Conservation (phyloP, 2,329 filamentous ascomycete species). For the Ascochyta fabae region DNA sequence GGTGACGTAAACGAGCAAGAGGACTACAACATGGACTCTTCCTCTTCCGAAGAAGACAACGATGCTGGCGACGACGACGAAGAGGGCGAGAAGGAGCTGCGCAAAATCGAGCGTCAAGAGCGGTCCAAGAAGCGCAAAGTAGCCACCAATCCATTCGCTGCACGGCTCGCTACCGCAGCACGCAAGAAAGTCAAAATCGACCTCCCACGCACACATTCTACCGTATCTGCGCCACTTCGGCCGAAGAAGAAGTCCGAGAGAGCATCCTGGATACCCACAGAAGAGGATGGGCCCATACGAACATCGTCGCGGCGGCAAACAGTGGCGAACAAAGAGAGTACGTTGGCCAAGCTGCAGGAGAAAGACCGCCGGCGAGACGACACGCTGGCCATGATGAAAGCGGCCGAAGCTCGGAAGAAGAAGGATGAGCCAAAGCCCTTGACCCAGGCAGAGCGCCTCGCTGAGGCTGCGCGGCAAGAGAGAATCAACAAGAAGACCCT, state of each 20-base stretch:
- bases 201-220: constrained; percentile 50
- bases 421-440: constrained; percentile 79
- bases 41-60: constrained; percentile 78
- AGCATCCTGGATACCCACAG: constrained; percentile 71
- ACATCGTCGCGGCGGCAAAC: constrained; percentile 69
- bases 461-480: constrained; percentile 82
- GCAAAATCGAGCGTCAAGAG: constrained; percentile 74
- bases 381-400: constrained; percentile 69
- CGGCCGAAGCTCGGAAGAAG: constrained; percentile 68
- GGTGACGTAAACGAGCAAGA: constrained; percentile 62
- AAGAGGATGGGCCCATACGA: constrained; percentile 66
- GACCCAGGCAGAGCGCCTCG: constrained; percentile 85
- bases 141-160: constrained; percentile 56
- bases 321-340: constrained; percentile 63
- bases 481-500: constrained; percentile 86
- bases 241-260: constrained; percentile 74
- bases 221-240: constrained; percentile 55
- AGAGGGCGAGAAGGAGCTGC: constrained; percentile 85
- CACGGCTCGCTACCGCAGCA: constrained; percentile 46
- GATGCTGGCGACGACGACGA: constrained; percentile 74
- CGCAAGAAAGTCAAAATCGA: constrained; percentile 49
- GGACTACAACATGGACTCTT: constrained; percentile 81
- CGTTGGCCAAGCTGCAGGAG: constrained; percentile 74
- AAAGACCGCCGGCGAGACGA: constrained; percentile 73
- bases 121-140: constrained; percentile 77